Percentiles rank a stretch among this genome's conserved stretches.
Evolutionary conservation across 2,329 filamentous ascomycete genomes (phyloP).

Genomic region (Cladorrhinum sp.): DNA sequence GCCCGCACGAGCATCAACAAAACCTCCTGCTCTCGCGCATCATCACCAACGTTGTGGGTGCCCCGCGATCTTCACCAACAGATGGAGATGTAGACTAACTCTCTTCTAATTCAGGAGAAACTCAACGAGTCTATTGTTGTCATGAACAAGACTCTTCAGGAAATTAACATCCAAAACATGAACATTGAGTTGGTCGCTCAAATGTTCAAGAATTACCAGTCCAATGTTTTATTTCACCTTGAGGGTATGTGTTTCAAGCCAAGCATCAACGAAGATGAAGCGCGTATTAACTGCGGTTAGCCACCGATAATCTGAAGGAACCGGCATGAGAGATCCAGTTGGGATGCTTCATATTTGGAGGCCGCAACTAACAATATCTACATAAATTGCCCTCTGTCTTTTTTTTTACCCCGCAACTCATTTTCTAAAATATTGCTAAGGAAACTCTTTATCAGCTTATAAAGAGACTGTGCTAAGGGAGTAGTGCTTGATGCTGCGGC

Average conservation of each 20-base stretch:
- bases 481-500: too few relatives aligned
- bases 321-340: slow-evolving; percentile 62
- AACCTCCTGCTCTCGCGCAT: slow-evolving; percentile 89
- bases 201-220: slow-evolving; percentile 99
- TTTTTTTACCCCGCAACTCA: too few relatives aligned
- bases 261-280: neutral
- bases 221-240: slow-evolving; percentile 93
- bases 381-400: too few relatives aligned
- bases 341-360: neutral
- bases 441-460: too few relatives aligned
- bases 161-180: slow-evolving; percentile 99
- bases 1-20: slow-evolving; percentile 96
- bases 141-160: slow-evolving; percentile 89
- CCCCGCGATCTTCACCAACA: neutral
- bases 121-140: slow-evolving; percentile 91
- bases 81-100: neutral
- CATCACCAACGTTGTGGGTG: slow-evolving; percentile 90
- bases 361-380: too few relatives aligned
- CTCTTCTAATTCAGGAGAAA: slow-evolving; percentile 67
- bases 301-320: slow-evolving; percentile 79
- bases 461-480: too few relatives aligned
- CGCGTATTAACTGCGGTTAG: slow-evolving; percentile 40
- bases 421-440: too few relatives aligned
- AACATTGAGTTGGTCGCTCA: slow-evolving; percentile 96
- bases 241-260: slow-evolving; percentile 62